Evolutionary conservation across 306 rosid species (phyloP).

Genomic region (Trifolium subterraneum): DNA sequence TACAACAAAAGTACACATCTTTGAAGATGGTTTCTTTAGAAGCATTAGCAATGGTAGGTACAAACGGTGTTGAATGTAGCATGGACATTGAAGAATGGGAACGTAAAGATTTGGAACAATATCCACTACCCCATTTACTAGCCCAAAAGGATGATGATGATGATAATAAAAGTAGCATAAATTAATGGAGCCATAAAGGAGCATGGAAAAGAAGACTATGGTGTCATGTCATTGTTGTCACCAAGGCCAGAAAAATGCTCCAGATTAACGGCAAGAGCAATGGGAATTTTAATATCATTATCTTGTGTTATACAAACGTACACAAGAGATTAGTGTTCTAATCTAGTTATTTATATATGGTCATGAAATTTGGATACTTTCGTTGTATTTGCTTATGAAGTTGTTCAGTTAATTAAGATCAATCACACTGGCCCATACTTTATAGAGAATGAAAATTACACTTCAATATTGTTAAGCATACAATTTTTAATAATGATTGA

Average conservation of each 20-base stretch:
- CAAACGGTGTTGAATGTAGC: conserved; percentile 28
- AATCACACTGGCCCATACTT: too few species aligned
- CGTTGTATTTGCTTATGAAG: too few species aligned
- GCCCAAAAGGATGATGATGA: conserved; percentile 23
- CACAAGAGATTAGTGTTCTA: conserved; percentile 1
- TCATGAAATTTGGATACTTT: too few species aligned
- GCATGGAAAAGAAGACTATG: too few species aligned
- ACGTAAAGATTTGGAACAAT: conserved; percentile 25
- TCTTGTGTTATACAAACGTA: conserved; percentile 2
- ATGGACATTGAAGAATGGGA: conserved; percentile 50
- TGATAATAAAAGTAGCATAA: neutral
- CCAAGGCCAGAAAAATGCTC: neutral
- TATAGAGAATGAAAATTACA: too few species aligned
- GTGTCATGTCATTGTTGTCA: neutral
- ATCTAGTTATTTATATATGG: too few species aligned
- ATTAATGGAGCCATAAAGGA: neutral
- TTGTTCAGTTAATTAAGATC: too few species aligned
- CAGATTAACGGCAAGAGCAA: conserved; percentile 9
- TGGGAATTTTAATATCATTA: conserved; percentile 20
- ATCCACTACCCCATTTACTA: conserved; percentile 55
- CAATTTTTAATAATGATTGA: too few species aligned
- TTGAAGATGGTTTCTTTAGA: conserved; percentile 41
- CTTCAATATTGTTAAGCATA: too few species aligned
- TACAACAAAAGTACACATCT: too few species aligned
- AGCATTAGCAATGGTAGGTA: conserved; percentile 53